Percentiles rank a stretch among this genome's conserved stretches.
Evolutionary conservation across 208 protist genomes (phyloP).

Genomic region (Trypanosoma lewisi): DNA sequence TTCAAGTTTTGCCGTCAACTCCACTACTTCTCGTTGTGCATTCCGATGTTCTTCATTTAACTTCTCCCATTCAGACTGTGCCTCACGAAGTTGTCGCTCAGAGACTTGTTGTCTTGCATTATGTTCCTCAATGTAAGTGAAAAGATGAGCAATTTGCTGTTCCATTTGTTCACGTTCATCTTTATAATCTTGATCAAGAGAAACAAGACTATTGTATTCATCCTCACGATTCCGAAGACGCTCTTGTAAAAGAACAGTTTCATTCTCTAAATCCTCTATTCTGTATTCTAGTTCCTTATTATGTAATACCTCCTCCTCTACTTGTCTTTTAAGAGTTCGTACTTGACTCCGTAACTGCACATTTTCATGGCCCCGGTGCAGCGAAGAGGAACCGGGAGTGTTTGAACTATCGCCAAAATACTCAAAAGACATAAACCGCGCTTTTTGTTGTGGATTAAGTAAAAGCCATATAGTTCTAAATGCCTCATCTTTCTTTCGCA

Average conservation of each 20-base stretch:
- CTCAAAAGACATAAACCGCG: slow-evolving; percentile 34
- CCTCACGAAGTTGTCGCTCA: slow-evolving; percentile 18
- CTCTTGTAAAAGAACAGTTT: slow-evolving; percentile 19
- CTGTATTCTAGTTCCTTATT: slow-evolving; percentile 20
- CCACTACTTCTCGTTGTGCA: slow-evolving; percentile 18
- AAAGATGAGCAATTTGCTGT: slow-evolving; percentile 28
- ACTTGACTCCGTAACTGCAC: slow-evolving; percentile 31
- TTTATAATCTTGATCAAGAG: slow-evolving; percentile 27
- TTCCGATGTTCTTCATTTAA: slow-evolving; percentile 22
- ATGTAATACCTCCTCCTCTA: slow-evolving; percentile 24
- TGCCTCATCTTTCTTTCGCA: slow-evolving; percentile 34
- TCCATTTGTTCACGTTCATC: slow-evolving; percentile 31
- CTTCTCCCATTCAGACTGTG: slow-evolving; percentile 22
- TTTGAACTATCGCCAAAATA: slow-evolving; percentile 14
- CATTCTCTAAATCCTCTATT: slow-evolving; percentile 29
- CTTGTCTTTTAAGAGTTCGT: slow-evolving; percentile 18
- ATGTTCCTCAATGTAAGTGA: slow-evolving; percentile 33
- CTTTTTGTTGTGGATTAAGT: slow-evolving; percentile 49
- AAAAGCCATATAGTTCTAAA: slow-evolving; percentile 42
- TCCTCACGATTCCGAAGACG: slow-evolving; percentile 22
- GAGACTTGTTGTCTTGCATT: slow-evolving; percentile 11
- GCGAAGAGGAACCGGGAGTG: slow-evolving; percentile 4
- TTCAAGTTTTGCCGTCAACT: slow-evolving; percentile 24
- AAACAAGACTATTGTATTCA: slow-evolving; percentile 23
- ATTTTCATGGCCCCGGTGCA: slow-evolving; percentile 31